These are phyloP conservation scores for Paraphaeosphaeria minitans DNA, from an alignment of 2,329 filamentous ascomycete species.

Conservation along the genomic window DNA sequence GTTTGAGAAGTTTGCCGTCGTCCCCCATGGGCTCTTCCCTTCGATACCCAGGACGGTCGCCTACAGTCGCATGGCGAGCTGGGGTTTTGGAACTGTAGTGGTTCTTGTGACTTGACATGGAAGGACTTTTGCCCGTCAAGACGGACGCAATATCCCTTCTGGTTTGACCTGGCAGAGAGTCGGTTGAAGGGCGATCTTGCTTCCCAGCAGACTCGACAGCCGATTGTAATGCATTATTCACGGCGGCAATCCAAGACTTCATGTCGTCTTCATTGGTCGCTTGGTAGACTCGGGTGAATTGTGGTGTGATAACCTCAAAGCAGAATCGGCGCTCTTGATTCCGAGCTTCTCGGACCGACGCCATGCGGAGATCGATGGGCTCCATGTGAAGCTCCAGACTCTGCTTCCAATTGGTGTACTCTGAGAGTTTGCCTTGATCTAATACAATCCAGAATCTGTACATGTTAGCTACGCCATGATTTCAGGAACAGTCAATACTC, in stretches of 20 bases:
- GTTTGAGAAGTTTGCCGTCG: conserved; percentile 82
- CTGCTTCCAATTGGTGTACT: conserved; percentile 99
- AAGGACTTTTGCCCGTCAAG: conserved; percentile 87
- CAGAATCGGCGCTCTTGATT: conserved; percentile 95
- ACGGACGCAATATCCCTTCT: conserved; percentile 90
- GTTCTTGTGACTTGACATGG: conserved; percentile 64
- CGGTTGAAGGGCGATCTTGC: conserved; percentile 53
- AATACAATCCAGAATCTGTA: conserved; percentile 95
- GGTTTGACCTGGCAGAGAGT: conserved; percentile 62
- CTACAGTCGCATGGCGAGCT: conserved; percentile 85
- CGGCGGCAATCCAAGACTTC: conserved; percentile 92
- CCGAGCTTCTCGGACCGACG: conserved; percentile 92
- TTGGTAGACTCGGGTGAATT: conserved; percentile 95
- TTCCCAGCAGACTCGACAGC: conserved; percentile 82
- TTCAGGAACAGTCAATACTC: conserved; percentile 50
- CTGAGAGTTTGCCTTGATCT: conserved; percentile 93
- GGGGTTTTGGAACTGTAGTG: conserved; percentile 63
- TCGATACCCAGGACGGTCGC: conserved; percentile 77
- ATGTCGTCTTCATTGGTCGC: conserved; percentile 98
- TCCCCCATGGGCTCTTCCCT: conserved; percentile 78
- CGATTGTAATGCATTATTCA: conserved; percentile 96
- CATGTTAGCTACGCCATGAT: conserved; percentile 31
- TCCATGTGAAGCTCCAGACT: conserved; percentile 96
- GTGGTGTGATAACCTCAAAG: conserved; percentile 97
- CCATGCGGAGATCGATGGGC: conserved; percentile 94